Evolutionary conservation across 306 rosid genomes (phyloP).

Genomic region (Pterocarpus santalinus): DNA sequence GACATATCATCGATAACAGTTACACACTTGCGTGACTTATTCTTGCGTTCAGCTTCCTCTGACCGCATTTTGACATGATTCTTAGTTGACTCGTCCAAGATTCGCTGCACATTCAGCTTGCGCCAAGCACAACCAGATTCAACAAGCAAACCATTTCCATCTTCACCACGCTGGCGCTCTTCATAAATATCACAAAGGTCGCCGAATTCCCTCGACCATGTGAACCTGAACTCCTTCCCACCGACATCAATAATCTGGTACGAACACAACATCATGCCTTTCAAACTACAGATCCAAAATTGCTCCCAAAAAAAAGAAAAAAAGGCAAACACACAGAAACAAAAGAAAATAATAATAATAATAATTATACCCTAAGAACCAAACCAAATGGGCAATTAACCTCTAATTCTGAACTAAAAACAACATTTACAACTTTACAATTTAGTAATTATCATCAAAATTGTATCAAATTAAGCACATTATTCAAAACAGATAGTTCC

Average conservation of each 20-base stretch:
- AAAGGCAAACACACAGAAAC: background rate
- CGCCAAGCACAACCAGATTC: slow-evolving; percentile 98
- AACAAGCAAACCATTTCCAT: slow-evolving; percentile 81
- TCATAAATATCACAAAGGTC: slow-evolving; percentile 92
- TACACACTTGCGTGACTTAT: slow-evolving; percentile 82
- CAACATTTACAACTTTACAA: background rate
- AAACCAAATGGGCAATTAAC: slow-evolving; percentile 1
- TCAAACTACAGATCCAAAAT: slow-evolving; percentile 42
- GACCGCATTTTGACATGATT: slow-evolving; percentile 87
- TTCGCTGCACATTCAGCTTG: slow-evolving; percentile 87
- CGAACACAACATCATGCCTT: slow-evolving; percentile 40
- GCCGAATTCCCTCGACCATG: slow-evolving; percentile 85
- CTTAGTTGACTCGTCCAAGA: slow-evolving; percentile 83
- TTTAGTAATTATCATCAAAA: slow-evolving; percentile 23
- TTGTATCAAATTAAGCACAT: slow-evolving; percentile 33
- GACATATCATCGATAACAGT: slow-evolving; percentile 1
- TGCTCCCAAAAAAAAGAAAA: background rate
- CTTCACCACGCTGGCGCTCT: slow-evolving; percentile 80
- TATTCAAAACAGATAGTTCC: background rate
- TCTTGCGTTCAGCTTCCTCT: slow-evolving; percentile 88
- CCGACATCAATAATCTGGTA: slow-evolving; percentile 90
- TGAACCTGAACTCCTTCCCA: slow-evolving; percentile 89
- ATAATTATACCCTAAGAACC: background rate
- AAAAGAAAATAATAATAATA: background rate
- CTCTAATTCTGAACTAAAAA: slow-evolving; percentile 31